Conservation (phyloP, 805 yeast species). For the Wickerhamia fluorescens region DNA sequence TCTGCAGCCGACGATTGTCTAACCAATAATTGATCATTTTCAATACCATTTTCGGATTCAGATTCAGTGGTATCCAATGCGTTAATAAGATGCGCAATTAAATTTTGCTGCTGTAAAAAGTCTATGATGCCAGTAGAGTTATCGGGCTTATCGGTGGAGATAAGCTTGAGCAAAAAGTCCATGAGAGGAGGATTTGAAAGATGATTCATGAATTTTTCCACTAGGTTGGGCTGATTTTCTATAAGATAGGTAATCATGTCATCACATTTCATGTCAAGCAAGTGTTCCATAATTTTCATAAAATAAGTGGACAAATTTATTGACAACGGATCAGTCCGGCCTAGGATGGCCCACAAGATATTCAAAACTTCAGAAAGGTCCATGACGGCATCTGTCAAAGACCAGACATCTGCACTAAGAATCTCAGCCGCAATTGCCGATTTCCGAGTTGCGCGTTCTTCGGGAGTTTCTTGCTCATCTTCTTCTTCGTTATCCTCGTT, state of each 20-base stretch:
- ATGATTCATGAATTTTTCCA: constrained; percentile 36
- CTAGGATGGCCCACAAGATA: constrained; percentile 75
- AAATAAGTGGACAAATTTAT: constrained; percentile 79
- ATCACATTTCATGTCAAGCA: constrained; percentile 42
- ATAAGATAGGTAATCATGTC: constrained; percentile 39
- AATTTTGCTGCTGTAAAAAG: constrained; percentile 33
- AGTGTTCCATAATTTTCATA: constrained; percentile 79
- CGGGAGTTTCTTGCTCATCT: constrained; percentile 21
- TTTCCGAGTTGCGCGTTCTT: constrained; percentile 28
- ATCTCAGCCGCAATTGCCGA: constrained; percentile 72
- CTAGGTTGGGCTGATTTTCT: constrained; percentile 35
- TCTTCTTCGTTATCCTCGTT: constrained; percentile 7
- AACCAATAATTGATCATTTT: constrained; percentile 16
- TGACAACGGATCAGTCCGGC: constrained; percentile 57
- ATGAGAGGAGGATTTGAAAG: constrained; percentile 40
- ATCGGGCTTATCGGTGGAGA: constrained; percentile 41
- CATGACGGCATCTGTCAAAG: constrained; percentile 83
- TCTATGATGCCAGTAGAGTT: constrained; percentile 41
- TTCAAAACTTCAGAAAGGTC: constrained; percentile 59
- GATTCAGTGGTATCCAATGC: constrained; percentile 19
- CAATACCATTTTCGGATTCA: background rate
- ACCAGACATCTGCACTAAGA: constrained; percentile 88
- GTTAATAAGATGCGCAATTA: constrained; percentile 28
- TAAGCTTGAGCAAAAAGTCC: constrained; percentile 38
- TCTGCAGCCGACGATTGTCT: constrained; percentile 39